These are phyloP conservation scores for Ziziphus jujuba DNA, from an alignment of 306 rosid genomes.

Conservation along the genomic window DNA sequence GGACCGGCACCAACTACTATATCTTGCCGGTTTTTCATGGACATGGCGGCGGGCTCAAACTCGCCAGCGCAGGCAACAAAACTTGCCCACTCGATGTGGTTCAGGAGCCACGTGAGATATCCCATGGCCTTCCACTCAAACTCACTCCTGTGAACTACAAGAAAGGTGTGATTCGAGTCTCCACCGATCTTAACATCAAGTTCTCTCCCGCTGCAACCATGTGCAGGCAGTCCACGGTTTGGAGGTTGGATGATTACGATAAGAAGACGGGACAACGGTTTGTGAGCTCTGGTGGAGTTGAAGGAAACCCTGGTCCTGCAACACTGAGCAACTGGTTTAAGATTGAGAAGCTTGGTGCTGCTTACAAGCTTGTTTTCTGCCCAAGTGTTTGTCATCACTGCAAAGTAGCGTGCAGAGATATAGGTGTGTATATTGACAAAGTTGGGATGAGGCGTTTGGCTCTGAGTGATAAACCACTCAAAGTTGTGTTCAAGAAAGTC, in stretches of 20 bases:
- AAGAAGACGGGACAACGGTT: constrained; percentile 35
- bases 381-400: constrained; percentile 50
- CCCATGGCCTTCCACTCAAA: constrained; percentile 34
- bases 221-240: constrained; percentile 39
- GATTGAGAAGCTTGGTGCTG: constrained; percentile 43
- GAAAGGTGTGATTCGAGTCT: constrained; percentile 37
- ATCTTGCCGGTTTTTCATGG: constrained; percentile 49
- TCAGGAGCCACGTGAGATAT: constrained; percentile 32
- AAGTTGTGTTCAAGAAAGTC: constrained; percentile 40
- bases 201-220: constrained; percentile 17
- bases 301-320: constrained; percentile 47
- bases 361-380: constrained; percentile 51
- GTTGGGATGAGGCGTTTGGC: constrained; percentile 35
- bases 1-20: constrained; percentile 22
- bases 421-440: constrained; percentile 30
- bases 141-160: constrained; percentile 36
- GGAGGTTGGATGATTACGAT: constrained; percentile 49
- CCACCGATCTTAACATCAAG: constrained; percentile 51
- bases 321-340: constrained; percentile 56
- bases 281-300: constrained; percentile 46
- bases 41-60: constrained; percentile 50
- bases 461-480: constrained; percentile 36
- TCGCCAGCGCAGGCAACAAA: constrained; percentile 26
- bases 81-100: constrained; percentile 59
- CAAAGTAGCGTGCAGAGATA: constrained; percentile 46